Evolutionary conservation across 257 asterid genomes (phyloP).

Genomic region (Nyctanthes arbortristis): DNA sequence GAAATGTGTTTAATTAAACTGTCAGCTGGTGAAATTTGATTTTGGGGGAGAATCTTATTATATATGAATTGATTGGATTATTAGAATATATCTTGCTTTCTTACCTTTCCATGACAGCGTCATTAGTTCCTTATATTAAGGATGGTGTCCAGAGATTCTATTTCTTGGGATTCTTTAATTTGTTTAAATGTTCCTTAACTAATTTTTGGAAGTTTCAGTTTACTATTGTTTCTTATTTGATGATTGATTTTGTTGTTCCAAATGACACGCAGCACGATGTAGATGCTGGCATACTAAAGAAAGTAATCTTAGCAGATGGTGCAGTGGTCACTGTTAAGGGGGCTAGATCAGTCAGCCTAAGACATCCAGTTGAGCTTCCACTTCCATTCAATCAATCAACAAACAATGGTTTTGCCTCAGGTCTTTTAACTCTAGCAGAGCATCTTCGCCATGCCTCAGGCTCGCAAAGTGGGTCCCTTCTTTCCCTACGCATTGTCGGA

Average conservation of each 20-base stretch:
- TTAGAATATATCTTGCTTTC: background rate
- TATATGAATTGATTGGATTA: background rate
- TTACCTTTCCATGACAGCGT: background rate
- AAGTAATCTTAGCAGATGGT: constrained; percentile 88
- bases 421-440: constrained; percentile 76
- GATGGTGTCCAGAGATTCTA: background rate
- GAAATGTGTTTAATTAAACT: background rate
- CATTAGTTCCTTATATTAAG: background rate
- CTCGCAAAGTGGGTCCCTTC: constrained; percentile 44
- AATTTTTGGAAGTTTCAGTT: background rate
- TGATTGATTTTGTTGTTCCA: background rate
- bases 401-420: constrained; percentile 66
- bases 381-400: constrained; percentile 77
- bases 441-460: constrained; percentile 62
- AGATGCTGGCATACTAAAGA: constrained; percentile 60
- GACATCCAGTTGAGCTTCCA: constrained; percentile 84
- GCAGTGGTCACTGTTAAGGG: constrained; percentile 94
- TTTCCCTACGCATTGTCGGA: constrained; percentile 92
- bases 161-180: background rate
- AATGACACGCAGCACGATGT: constrained; percentile 39
- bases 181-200: background rate
- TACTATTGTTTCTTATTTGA: background rate
- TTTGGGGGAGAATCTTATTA: background rate
- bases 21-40: background rate
- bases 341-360: constrained; percentile 93